Evolutionary conservation across 75 land plant genomes (phyloP).

Genomic region (Larix kaempferi): DNA sequence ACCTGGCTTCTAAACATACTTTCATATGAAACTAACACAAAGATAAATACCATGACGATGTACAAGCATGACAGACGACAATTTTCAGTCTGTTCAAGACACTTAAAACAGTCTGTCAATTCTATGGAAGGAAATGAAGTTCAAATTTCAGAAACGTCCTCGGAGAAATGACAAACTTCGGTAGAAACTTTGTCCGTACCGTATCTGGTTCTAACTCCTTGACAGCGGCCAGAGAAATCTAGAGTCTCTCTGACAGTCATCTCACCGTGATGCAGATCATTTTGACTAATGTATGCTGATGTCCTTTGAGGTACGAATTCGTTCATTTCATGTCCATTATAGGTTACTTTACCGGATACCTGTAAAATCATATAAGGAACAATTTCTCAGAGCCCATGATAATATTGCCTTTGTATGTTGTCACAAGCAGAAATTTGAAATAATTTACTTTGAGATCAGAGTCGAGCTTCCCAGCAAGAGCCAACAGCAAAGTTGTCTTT

Average conservation of each 20-base stretch:
- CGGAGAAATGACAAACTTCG: neutral
- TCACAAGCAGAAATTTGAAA: neutral
- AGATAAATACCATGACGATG: neutral
- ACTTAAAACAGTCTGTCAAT: neutral
- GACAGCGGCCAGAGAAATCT: constrained; percentile 75
- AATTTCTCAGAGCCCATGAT: too few species aligned
- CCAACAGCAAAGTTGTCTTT: constrained; percentile 17
- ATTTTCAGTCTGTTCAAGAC: neutral
- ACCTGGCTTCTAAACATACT: neutral
- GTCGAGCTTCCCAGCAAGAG: constrained; percentile 19
- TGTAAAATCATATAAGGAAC: constrained; percentile 10
- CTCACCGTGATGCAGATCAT: constrained; percentile 75
- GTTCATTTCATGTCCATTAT: neutral
- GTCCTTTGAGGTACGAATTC: neutral
- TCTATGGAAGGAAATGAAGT: neutral
- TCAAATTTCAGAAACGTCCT: neutral
- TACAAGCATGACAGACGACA: neutral
- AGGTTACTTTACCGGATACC: constrained; percentile 16
- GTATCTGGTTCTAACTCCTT: constrained; percentile 73
- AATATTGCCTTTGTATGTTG: neutral
- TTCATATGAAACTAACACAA: neutral
- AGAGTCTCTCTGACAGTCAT: constrained; percentile 37
- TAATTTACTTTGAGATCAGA: constrained; percentile 6
- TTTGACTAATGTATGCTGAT: constrained; percentile 25
- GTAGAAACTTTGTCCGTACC: constrained; percentile 26